Evolutionary conservation across 2,329 filamentous ascomycete genomes (phyloP).

Genomic region (Colletotrichum lini): DNA sequence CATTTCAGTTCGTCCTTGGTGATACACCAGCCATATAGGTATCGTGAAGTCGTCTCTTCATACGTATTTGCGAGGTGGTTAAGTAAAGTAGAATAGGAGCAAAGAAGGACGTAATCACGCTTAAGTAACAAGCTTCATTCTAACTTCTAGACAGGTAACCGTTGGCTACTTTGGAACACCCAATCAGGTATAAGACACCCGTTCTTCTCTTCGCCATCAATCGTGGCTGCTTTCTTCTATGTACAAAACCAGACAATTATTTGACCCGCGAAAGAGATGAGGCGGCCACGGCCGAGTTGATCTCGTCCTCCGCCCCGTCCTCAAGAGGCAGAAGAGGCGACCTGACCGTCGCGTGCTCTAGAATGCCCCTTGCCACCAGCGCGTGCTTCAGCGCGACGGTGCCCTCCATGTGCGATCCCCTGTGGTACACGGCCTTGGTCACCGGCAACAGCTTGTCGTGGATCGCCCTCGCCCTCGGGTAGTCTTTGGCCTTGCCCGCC

Average conservation of each 20-base stretch:
- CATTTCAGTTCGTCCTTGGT: too few relatives aligned
- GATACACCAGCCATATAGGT: too few relatives aligned
- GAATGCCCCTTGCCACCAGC: constrained; percentile 64
- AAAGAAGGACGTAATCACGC: too few relatives aligned
- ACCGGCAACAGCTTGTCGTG: constrained; percentile 66
- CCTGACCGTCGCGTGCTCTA: constrained; percentile 65
- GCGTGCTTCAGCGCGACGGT: constrained; percentile 67
- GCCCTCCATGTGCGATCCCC: constrained; percentile 69
- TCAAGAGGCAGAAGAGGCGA: constrained; percentile 61
- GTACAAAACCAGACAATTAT: background rate
- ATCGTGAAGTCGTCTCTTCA: too few relatives aligned
- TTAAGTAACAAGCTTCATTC: too few relatives aligned
- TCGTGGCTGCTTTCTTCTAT: background rate
- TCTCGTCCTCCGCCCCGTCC: constrained; percentile 59
- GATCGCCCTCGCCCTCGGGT: constrained; percentile 61
- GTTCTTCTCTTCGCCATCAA: background rate
- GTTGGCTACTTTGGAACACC: too few relatives aligned
- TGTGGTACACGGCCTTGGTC: constrained; percentile 68
- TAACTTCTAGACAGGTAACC: too few relatives aligned
- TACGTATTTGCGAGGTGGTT: too few relatives aligned
- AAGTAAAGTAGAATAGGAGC: too few relatives aligned
- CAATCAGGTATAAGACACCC: background rate
- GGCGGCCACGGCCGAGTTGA: constrained; percentile 56
- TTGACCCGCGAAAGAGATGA: constrained; percentile 44
- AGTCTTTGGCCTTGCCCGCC: constrained; percentile 65